Evolutionary conservation across 2,329 filamentous ascomycete species (phyloP), one percentile per base, ranked within the genome.

Genomic region (Colletotrichum truncatum): DNA sequence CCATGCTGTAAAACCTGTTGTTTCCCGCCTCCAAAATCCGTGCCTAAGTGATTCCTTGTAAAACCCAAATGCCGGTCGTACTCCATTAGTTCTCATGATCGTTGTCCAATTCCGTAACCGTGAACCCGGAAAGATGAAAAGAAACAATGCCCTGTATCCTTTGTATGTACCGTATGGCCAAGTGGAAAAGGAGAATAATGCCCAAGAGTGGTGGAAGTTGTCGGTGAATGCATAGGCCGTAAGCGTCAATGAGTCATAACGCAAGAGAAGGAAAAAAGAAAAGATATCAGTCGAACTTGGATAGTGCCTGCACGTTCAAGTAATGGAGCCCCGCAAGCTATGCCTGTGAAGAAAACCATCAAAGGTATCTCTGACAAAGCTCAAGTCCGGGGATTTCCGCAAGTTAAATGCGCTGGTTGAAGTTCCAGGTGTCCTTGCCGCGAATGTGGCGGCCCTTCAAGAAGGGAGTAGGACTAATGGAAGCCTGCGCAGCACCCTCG

Each of bases 401-500:
- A 18, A 8, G 52, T 67, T 41, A 67, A 46, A 30, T 26, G 51
- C 32, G 30, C 36, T 57, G 28, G 26, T 62, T 39, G 39, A 68
- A 68, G 45, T 46, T 52, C 67, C 67, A 68, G 32, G 64, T 57
- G 59, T 64, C 54, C 23, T 46, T 58, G 26, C 59, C 54, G 21
- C 64, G 60, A 12, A 68, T 18, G 48, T 59, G 58, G 21, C 64
- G 66, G 11, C 64, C 64, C 38, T 57, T 45, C 16, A 64, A 45
- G 59, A 67, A 68, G 34, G 67, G 64, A 10, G 53, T 58, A 43
- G 54, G 54, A 10, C 55, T 57, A 63, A 49, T 8, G 54, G 68
- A n/a, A 61, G 60, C 23, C 38, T 55, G 12, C 54, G 55, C 55
- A 68, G 60, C 36, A 36, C 70, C 56, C 57, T 73, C 72, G 8